These are phyloP conservation scores for Clarireedia hainanense DNA, from an alignment of 2,329 filamentous ascomycete species.

Conservation along the genomic window DNA sequence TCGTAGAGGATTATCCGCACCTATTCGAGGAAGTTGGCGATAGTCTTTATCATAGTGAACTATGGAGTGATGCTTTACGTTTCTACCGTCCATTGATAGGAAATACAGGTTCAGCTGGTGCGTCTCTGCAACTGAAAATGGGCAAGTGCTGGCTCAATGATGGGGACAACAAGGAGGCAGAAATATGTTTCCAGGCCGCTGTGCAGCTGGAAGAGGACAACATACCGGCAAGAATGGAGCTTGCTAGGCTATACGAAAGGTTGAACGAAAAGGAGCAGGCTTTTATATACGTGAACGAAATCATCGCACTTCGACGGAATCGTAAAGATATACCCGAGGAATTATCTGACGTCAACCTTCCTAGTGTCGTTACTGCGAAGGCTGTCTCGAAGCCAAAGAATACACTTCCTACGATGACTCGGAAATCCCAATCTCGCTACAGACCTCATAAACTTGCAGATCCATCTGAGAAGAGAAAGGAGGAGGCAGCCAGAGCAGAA, in stretches of 20 bases:
- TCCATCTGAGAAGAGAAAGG: slow-evolving; percentile 33
- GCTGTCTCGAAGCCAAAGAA: neutral
- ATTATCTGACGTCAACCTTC: slow-evolving; percentile 9
- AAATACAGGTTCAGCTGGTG: slow-evolving; percentile 41
- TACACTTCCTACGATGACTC: neutral
- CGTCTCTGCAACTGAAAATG: slow-evolving; percentile 28
- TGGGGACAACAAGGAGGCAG: slow-evolving; percentile 58
- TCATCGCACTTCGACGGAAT: slow-evolving; percentile 40
- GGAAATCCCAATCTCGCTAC: slow-evolving; percentile 1
- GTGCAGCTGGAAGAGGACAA: slow-evolving; percentile 64
- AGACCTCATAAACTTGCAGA: slow-evolving; percentile 12
- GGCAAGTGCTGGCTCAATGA: slow-evolving; percentile 63
- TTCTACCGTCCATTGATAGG: slow-evolving; percentile 50
- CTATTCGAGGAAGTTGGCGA: slow-evolving; percentile 68
- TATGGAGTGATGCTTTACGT: slow-evolving; percentile 46
- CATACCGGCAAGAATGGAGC: slow-evolving; percentile 67
- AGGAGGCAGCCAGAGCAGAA: slow-evolving; percentile 22
- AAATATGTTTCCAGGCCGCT: slow-evolving; percentile 68
- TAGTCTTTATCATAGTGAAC: slow-evolving; percentile 42
- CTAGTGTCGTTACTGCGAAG: slow-evolving; percentile 2
- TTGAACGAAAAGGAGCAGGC: slow-evolving; percentile 67
- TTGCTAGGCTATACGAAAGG: slow-evolving; percentile 79
- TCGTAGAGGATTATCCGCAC: slow-evolving; percentile 62
- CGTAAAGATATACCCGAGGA: slow-evolving; percentile 42
- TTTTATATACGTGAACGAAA: slow-evolving; percentile 67